phyloP scores from a whole-genome alignment of 768 basidiomycete species.

The Lanmaoa rubissima region DNA sequence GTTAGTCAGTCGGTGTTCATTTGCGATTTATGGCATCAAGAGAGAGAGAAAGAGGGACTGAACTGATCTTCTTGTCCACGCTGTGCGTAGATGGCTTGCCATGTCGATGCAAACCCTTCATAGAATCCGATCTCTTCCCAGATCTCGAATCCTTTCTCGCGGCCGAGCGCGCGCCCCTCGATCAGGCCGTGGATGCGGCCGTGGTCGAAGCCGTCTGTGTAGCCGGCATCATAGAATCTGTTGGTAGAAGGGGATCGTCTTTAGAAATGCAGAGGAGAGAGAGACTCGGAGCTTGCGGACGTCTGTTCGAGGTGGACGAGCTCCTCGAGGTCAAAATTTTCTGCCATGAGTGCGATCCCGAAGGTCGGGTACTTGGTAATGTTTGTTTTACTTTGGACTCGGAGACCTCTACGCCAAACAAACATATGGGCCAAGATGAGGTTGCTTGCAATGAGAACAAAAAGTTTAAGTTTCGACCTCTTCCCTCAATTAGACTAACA shows the following conservation, averaged over 20 bases:
- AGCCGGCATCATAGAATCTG: conserved; percentile 82
- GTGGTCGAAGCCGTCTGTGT: conserved; percentile 75
- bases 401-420: background rate
- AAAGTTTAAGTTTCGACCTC: background rate
- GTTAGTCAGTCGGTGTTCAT: background rate
- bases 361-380: background rate
- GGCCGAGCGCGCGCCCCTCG: conserved; percentile 86
- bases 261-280: background rate
- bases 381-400: background rate
- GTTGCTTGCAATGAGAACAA: background rate
- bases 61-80: conserved; percentile 23
- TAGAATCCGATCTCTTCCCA: conserved; percentile 98
- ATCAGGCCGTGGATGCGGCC: conserved; percentile 88
- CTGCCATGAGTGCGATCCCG: conserved; percentile 13
- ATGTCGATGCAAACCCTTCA: conserved; percentile 77
- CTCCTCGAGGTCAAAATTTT: conserved; percentile 53
- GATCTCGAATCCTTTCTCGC: conserved; percentile 90
- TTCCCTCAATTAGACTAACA: background rate
- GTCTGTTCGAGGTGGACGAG: conserved; percentile 64
- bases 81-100: conserved; percentile 51
- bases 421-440: background rate
- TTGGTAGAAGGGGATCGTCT: background rate
- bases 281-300: conserved; percentile 32
- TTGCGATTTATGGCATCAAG: background rate
- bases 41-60: background rate